Evolutionary conservation across 2,329 filamentous ascomycete species (phyloP).

Genomic region (Hypoxylon sp.): DNA sequence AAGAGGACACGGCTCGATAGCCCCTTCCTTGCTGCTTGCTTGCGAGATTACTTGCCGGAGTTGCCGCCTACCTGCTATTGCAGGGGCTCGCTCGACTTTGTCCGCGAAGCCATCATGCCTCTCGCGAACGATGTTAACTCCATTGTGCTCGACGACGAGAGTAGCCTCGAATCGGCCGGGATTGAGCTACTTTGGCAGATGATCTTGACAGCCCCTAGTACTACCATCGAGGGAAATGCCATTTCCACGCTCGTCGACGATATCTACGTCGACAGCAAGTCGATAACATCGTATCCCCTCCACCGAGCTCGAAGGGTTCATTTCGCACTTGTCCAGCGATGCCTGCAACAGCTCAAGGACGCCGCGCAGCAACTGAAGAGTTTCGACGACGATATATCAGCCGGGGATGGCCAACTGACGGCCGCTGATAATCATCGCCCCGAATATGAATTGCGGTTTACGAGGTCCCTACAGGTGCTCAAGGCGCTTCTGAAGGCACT

Average conservation of each 20-base stretch:
- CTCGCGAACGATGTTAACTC: slow-evolving; percentile 55
- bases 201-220: slow-evolving; percentile 71
- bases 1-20: slow-evolving; percentile 57
- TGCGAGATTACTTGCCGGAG: slow-evolving; percentile 63
- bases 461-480: slow-evolving; percentile 73
- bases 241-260: slow-evolving; percentile 74
- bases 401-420: slow-evolving; percentile 62
- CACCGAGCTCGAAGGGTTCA: slow-evolving; percentile 66
- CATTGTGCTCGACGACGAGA: slow-evolving; percentile 59
- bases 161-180: slow-evolving; percentile 60
- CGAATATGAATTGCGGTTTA: slow-evolving; percentile 69
- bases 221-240: slow-evolving; percentile 71
- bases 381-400: slow-evolving; percentile 52
- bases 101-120: slow-evolving; percentile 59
- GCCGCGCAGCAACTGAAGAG: slow-evolving; percentile 66
- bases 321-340: slow-evolving; percentile 74
- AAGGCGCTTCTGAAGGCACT: slow-evolving; percentile 71
- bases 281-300: slow-evolving; percentile 59
- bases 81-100: slow-evolving; percentile 67
- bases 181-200: slow-evolving; percentile 85
- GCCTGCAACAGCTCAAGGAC: slow-evolving; percentile 72
- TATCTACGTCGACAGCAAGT: slow-evolving; percentile 70
- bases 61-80: slow-evolving; percentile 68
- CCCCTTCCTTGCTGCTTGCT: slow-evolving; percentile 62
- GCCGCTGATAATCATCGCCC: slow-evolving; percentile 57